A percentile compares a stretch with the other conserved stretches of the same genome.
phyloP scores from a whole-genome alignment of 1,284 basidiomycete genomes.

The Amylostereum chailletii region DNA sequence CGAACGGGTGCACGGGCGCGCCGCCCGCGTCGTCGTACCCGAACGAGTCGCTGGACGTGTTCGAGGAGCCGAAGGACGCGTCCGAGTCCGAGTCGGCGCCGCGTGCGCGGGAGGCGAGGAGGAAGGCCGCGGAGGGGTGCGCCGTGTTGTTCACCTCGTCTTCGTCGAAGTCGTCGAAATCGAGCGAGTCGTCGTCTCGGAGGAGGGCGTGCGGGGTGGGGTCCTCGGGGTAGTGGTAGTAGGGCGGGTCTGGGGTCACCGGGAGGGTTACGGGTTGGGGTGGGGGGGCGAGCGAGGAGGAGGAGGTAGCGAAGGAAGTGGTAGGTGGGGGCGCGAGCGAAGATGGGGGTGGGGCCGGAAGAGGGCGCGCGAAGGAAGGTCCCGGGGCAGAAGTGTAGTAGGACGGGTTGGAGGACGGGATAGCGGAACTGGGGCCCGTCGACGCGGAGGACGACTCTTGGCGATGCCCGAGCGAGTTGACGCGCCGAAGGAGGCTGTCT shows the following conservation, averaged over 20 bases:
- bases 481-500: constrained; percentile 44
- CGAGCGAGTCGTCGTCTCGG: constrained; percentile 11
- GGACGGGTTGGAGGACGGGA: too few relatives aligned
- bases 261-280: too few relatives aligned
- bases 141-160: constrained; percentile 23
- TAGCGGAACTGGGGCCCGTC: background rate
- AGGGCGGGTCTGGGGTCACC: too few relatives aligned
- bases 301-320: too few relatives aligned
- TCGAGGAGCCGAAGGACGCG: constrained; percentile 6
- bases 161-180: constrained; percentile 23
- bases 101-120: constrained; percentile 20
- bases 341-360: too few relatives aligned
- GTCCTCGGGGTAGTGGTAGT: too few relatives aligned
- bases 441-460: constrained; percentile 1
- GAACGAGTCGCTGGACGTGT: background rate
- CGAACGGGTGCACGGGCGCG: constrained; percentile 48
- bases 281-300: too few relatives aligned
- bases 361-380: too few relatives aligned
- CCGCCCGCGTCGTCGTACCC: constrained; percentile 21
- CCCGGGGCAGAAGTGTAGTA: too few relatives aligned
- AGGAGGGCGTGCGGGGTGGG: constrained; percentile 11
- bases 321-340: too few relatives aligned
- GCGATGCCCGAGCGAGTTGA: constrained; percentile 25
- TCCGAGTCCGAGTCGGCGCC: constrained; percentile 12
- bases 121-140: constrained; percentile 22